Evolutionary conservation across 1,284 basidiomycete genomes (phyloP), one percentile per base, ranked within the genome.

Genomic region (Rhodotorula sp.): DNA sequence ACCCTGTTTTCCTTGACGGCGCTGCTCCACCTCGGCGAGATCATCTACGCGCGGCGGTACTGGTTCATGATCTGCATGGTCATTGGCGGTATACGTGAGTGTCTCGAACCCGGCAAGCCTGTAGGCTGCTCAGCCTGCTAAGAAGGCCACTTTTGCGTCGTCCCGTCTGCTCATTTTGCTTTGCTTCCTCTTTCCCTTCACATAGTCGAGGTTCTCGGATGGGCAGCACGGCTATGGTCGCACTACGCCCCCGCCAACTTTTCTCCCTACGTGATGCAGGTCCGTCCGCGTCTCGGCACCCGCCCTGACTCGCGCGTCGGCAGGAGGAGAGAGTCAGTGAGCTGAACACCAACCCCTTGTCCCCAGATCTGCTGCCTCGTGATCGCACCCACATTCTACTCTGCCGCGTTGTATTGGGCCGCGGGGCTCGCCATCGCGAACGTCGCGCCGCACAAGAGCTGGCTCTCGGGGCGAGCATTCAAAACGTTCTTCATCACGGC

Each of bases 351-450:
- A 14, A 12, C 14, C 12, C 23, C 23, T 23, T 12, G n/a, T n/a
- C n/a, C n/a, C 50, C 34, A 52, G 43, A 67, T 67, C 59, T 63
- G 62, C 47, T n/a, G 54, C 38, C 77, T 81, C 7, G 78, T 81
- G 68, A 75, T 82, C 69, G 79, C 79, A 0, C 81, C 81, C 21
- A 80, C 81, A 34, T 82, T 81, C 79, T 80, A 80, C 70, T 78
- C 76, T 0, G 79, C 78, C 7, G 77, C 73, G 5, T 62, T 78
- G 58, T 83, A 83, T 74, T 78, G 78, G 64, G 56, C 82, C 5
- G 79, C 83, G 26, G 82, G 80, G 0, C 65, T 78, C 21, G 77
- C 81, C 43, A 81, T 83, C 76, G 68, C 68, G 34, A 69, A 73
- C 47, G 75, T 83, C 47, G 81, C 80, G 0, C 75, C 78, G 0